These are phyloP conservation scores for Hymenoscyphus occultus DNA, from an alignment of 2,329 filamentous ascomycete species.

Conservation along the genomic window DNA sequence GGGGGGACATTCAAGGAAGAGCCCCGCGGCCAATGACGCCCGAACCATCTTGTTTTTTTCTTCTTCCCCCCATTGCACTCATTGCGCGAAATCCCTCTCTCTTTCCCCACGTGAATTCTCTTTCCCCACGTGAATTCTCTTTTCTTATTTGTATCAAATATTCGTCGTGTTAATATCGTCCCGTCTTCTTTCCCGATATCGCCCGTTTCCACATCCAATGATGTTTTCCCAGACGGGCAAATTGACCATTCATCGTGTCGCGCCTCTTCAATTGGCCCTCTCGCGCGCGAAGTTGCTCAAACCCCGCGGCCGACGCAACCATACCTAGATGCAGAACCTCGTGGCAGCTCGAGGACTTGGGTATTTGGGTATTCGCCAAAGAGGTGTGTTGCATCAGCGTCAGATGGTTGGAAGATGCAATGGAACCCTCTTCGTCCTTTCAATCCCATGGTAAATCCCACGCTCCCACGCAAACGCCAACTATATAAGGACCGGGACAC, in stretches of 20 bases:
- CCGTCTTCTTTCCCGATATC: background rate
- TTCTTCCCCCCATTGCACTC: background rate
- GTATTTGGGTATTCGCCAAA: background rate
- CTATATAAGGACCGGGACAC: conserved; percentile 6
- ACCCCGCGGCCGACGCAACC: background rate
- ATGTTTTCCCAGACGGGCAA: background rate
- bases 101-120: background rate
- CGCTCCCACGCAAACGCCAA: background rate
- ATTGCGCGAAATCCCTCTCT: conserved; percentile 3
- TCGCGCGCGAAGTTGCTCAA: background rate
- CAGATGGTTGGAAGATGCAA: background rate
- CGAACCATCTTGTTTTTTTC: background rate
- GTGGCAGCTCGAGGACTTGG: background rate
- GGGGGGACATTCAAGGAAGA: background rate
- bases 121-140: background rate
- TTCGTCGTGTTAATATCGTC: background rate
- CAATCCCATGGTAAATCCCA: conserved; percentile 8
- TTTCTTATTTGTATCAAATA: background rate
- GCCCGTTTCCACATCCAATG: background rate
- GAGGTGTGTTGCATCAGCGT: background rate
- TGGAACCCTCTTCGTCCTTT: conserved; percentile 5
- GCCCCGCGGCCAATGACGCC: conserved; percentile 8
- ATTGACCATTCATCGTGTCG: background rate
- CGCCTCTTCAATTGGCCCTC: background rate
- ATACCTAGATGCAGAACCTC: background rate